Evolutionary conservation across 768 basidiomycete species (phyloP).

Genomic region (Suillus cothurnatus): DNA sequence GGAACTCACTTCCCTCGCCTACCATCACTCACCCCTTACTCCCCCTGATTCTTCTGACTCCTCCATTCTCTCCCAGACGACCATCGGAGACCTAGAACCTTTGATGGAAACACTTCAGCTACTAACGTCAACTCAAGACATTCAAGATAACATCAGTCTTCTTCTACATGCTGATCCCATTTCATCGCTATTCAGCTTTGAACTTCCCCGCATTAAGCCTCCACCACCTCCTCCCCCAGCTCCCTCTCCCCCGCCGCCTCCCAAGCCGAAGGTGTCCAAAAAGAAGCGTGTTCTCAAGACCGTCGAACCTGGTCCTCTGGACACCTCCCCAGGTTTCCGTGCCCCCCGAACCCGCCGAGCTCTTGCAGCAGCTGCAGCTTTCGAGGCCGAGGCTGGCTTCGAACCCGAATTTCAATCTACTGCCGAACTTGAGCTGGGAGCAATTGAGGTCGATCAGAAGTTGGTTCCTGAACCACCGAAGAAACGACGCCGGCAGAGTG

Average conservation of each 20-base stretch:
- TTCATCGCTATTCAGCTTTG: conserved; percentile 66
- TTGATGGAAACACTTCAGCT: conserved; percentile 57
- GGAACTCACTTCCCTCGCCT: conserved; percentile 24
- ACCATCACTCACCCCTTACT: conserved; percentile 18
- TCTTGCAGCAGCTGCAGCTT: conserved; percentile 42
- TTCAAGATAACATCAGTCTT: conserved; percentile 56
- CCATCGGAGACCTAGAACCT: conserved; percentile 76
- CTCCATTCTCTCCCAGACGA: conserved; percentile 5
- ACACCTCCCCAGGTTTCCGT: conserved; percentile 47
- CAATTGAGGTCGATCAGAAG: conserved; percentile 30
- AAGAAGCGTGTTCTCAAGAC: conserved; percentile 35
- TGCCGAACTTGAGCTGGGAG: conserved; percentile 14
- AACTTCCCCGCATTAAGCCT: conserved; percentile 62
- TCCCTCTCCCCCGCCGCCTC: conserved; percentile 16
- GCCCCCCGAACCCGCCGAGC: conserved; percentile 53
- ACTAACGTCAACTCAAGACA: conserved; percentile 51
- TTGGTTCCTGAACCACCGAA: conserved; percentile 14
- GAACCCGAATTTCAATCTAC: conserved; percentile 14
- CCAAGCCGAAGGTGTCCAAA: conserved; percentile 43
- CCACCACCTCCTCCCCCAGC: conserved; percentile 56
- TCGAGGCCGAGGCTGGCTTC: conserved; percentile 41
- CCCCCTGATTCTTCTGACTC: not conserved
- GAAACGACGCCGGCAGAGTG: conserved; percentile 17
- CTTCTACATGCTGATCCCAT: conserved; percentile 61
- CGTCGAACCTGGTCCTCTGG: conserved; percentile 30